Evolutionary conservation across 2,329 filamentous ascomycete genomes (phyloP).

Genomic region (Biscogniauxia sp.): DNA sequence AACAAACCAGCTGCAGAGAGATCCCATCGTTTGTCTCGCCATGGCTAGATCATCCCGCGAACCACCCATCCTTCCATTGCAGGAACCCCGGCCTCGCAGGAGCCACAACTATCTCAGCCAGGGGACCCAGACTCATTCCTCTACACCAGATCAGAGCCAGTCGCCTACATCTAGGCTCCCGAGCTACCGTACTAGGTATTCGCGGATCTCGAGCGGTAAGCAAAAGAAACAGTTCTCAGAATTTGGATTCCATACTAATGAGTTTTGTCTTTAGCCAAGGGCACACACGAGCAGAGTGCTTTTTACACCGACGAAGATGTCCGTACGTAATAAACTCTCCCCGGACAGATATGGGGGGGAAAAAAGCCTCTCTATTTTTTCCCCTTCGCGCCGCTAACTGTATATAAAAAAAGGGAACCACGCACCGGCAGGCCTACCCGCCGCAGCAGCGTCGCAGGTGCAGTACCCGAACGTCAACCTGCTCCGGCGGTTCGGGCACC

Average conservation of each 20-base stretch:
- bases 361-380: too few relatives aligned
- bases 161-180: too few relatives aligned
- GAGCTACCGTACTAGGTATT: neutral
- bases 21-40: neutral
- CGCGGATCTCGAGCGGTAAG: neutral
- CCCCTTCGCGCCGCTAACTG: neutral
- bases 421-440: slow-evolving; percentile 14
- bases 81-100: slow-evolving; percentile 3
- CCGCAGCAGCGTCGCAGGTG: slow-evolving; percentile 12
- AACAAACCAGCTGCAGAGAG: neutral
- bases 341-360: too few relatives aligned
- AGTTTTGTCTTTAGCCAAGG: slow-evolving; percentile 10
- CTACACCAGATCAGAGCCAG: neutral
- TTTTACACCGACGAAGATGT: slow-evolving; percentile 19
- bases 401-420: neutral
- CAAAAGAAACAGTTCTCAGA: neutral
- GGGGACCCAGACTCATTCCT: slow-evolving; percentile 3
- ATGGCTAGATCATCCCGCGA: slow-evolving; percentile 10
- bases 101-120: slow-evolving; percentile 1
- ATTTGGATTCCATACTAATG: slow-evolving; percentile 1
- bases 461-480: slow-evolving; percentile 14
- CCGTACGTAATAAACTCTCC: slow-evolving; percentile 6
- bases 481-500: slow-evolving; percentile 14
- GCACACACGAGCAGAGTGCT: neutral
- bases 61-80: neutral